phyloP scores from a whole-genome alignment of 2,329 filamentous ascomycete genomes.

The Xylaria arbuscula region DNA sequence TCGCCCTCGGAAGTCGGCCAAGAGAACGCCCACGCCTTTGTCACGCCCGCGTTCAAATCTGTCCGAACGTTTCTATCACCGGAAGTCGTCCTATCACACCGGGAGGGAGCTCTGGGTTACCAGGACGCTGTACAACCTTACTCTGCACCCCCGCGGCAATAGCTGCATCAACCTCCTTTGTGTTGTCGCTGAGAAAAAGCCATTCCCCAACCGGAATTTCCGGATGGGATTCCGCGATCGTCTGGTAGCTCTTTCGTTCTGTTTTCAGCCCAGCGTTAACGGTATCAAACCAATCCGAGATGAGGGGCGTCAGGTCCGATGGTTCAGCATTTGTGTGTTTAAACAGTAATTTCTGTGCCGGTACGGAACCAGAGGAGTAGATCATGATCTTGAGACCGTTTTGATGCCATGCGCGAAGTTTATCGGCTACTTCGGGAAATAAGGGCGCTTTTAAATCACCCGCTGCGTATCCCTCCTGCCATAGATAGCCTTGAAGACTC shows the following conservation, averaged over 20 bases:
- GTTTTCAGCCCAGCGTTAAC: conserved; percentile 82
- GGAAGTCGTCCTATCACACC: conserved; percentile 55
- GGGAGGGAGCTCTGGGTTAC: conserved; percentile 72
- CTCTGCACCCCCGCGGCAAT: conserved; percentile 71
- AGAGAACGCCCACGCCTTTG: conserved; percentile 26
- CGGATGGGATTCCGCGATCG: conserved; percentile 66
- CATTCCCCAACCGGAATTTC: conserved; percentile 64
- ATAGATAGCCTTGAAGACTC: conserved; percentile 81
- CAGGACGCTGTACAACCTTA: conserved; percentile 72
- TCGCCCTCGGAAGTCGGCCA: conserved; percentile 9
- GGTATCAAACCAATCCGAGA: conserved; percentile 81
- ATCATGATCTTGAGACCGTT: conserved; percentile 73
- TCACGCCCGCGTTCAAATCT: conserved; percentile 38
- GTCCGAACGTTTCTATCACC: conserved; percentile 48
- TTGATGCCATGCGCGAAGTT: conserved; percentile 68
- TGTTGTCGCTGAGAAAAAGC: conserved; percentile 85
- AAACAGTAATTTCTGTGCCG: conserved; percentile 84
- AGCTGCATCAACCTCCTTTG: conserved; percentile 74
- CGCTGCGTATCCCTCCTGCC: conserved; percentile 77
- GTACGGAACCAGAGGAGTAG: conserved; percentile 83
- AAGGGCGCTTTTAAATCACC: conserved; percentile 78
- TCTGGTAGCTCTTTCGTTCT: conserved; percentile 73
- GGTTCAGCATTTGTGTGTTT: conserved; percentile 69
- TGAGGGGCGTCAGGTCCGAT: conserved; percentile 67
- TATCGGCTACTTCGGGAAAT: conserved; percentile 77